Conservation (phyloP, 1,284 basidiomycete species). For the Inonotus hispidus region DNA sequence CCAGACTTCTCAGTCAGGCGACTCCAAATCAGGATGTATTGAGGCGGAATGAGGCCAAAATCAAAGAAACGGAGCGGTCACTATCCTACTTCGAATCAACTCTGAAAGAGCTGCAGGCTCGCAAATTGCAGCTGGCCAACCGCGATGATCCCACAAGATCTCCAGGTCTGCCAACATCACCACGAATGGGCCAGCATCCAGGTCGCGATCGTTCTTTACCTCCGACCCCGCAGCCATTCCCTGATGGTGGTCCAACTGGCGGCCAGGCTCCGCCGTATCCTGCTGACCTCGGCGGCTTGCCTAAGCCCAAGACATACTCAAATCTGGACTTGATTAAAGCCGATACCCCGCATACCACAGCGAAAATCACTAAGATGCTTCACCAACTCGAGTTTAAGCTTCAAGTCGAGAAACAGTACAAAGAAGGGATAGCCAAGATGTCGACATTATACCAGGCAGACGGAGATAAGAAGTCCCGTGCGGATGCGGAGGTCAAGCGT, state of each 20-base stretch:
- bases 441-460: constrained; percentile 90
- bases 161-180: constrained; percentile 26
- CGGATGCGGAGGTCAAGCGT: constrained; percentile 90
- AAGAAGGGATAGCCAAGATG: constrained; percentile 99
- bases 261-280: constrained; percentile 32
- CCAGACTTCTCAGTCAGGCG: constrained; percentile 73
- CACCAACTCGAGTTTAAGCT: constrained; percentile 99
- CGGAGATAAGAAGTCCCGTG: constrained; percentile 89
- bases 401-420: constrained; percentile 97
- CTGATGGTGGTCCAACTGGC: constrained; percentile 36
- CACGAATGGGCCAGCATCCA: constrained; percentile 24
- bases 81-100: constrained; percentile 87
- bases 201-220: constrained; percentile 32
- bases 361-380: constrained; percentile 97
- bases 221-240: constrained; percentile 48
- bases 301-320: constrained; percentile 59
- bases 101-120: constrained; percentile 75
- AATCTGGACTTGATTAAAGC: constrained; percentile 95
- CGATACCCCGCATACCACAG: constrained; percentile 93
- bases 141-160: constrained; percentile 51
- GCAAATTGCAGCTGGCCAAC: constrained; percentile 60
- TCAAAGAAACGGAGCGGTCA: constrained; percentile 82
- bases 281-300: constrained; percentile 34
- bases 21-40: constrained; percentile 87
- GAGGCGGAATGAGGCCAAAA: constrained; percentile 77